A percentile compares a stretch with the other conserved stretches of the same genome.
Evolutionary conservation across 371 early-diverging fungal species (phyloP).

Genomic region (Lichtheimia ramosa): DNA sequence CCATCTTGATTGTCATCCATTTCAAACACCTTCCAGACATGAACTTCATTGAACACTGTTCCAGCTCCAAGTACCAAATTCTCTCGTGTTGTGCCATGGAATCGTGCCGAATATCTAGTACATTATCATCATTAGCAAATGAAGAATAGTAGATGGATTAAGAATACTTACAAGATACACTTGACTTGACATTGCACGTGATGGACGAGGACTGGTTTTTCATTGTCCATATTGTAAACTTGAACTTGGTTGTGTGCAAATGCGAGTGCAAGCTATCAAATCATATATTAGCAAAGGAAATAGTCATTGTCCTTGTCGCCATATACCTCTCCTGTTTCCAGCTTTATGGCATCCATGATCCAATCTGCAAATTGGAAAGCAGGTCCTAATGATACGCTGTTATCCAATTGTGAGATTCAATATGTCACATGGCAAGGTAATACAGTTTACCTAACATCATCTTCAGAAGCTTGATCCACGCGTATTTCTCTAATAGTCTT

Average conservation of each 20-base stretch:
- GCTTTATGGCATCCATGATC: slow-evolving; percentile 75
- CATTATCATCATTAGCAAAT: background rate
- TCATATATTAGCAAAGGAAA: background rate
- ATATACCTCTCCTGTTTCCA: slow-evolving; percentile 24
- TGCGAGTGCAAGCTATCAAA: slow-evolving; percentile 54
- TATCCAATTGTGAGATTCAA: background rate
- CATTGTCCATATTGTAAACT: slow-evolving; percentile 37
- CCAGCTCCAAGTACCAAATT: slow-evolving; percentile 71
- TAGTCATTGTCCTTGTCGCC: background rate
- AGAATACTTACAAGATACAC: slow-evolving; percentile 56
- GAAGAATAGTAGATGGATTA: background rate
- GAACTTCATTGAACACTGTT: slow-evolving; percentile 82
- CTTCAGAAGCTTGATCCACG: slow-evolving; percentile 3
- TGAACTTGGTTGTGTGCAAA: slow-evolving; percentile 78
- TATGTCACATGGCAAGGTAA: background rate
- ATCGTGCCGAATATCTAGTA: slow-evolving; percentile 65
- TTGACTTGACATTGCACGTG: slow-evolving; percentile 54
- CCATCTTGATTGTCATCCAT: slow-evolving; percentile 44
- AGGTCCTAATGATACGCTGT: slow-evolving; percentile 9
- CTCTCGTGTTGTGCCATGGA: slow-evolving; percentile 54
- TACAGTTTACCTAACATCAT: slow-evolving; percentile 13
- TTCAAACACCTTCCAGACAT: slow-evolving; percentile 64
- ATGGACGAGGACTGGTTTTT: slow-evolving; percentile 20
- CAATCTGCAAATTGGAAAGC: slow-evolving; percentile 51
- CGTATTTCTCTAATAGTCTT: slow-evolving; percentile 22